Evolutionary conservation across 768 basidiomycete genomes (phyloP).

Genomic region (Gautieria morchelliformis): DNA sequence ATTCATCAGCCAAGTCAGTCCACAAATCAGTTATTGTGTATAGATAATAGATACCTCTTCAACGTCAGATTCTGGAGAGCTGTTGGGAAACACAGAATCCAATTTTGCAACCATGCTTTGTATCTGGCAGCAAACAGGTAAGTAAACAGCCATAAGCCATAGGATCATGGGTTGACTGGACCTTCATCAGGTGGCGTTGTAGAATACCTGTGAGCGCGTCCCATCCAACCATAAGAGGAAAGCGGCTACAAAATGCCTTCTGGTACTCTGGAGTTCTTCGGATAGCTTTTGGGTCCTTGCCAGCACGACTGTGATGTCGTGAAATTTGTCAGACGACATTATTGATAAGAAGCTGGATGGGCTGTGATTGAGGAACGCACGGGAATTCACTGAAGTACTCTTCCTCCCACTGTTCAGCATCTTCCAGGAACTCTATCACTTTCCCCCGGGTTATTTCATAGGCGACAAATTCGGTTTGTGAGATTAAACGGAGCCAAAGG

Average conservation of each 20-base stretch:
- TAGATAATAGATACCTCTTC: not conserved
- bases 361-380: not conserved
- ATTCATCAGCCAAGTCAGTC: not conserved
- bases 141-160: not conserved
- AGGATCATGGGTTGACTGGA: not conserved
- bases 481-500: not conserved
- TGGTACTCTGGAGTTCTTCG: not conserved
- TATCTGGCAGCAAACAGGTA: not conserved
- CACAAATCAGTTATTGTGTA: not conserved
- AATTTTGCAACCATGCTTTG: not conserved
- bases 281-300: not conserved
- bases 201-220: not conserved
- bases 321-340: too few species aligned
- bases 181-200: not conserved
- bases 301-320: not conserved
- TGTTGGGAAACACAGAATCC: not conserved
- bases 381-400: not conserved
- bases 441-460: not conserved
- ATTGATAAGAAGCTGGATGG: not conserved
- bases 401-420: not conserved
- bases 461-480: not conserved
- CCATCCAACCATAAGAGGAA: constrained; percentile 4
- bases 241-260: not conserved
- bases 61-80: not conserved
- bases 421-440: not conserved